Evolutionary conservation across 225 moss, liverwort and hornwort genomes (phyloP).

Genomic region (Sphagnum tenellum): DNA sequence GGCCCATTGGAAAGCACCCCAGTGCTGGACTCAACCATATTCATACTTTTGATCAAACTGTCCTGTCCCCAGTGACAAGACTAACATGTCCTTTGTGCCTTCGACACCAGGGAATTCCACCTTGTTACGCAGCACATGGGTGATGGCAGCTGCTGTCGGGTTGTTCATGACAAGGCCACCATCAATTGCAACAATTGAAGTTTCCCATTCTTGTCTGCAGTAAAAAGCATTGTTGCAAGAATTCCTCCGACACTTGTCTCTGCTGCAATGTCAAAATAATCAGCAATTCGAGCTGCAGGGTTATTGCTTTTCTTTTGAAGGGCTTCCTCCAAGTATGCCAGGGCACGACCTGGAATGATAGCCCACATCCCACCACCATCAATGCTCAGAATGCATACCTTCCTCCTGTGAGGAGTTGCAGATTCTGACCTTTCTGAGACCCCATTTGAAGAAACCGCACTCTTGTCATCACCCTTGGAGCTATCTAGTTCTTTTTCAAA

Average conservation of each 20-base stretch:
- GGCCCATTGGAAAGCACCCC: slow-evolving; percentile 88
- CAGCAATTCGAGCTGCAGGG: slow-evolving; percentile 65
- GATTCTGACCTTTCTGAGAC: too few relatives aligned
- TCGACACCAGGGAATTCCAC: slow-evolving; percentile 58
- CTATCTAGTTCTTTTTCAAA: too few relatives aligned
- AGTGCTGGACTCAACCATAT: slow-evolving; percentile 55
- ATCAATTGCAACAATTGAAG: slow-evolving; percentile 71
- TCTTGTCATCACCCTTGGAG: too few relatives aligned
- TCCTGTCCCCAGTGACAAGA: slow-evolving; percentile 75
- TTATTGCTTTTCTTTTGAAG: slow-evolving; percentile 65
- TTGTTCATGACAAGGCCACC: slow-evolving; percentile 93
- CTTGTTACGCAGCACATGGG: slow-evolving; percentile 92
- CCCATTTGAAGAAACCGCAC: too few relatives aligned
- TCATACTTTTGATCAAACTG: slow-evolving; percentile 72
- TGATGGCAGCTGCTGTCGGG: slow-evolving; percentile 83
- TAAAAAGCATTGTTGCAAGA: slow-evolving; percentile 82
- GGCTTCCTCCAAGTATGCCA: slow-evolving; percentile 59
- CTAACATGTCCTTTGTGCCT: slow-evolving; percentile 64
- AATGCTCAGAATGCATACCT: slow-evolving; percentile 77
- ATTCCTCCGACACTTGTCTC: slow-evolving; percentile 86
- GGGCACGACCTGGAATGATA: slow-evolving; percentile 69
- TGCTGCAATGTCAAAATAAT: slow-evolving; percentile 80
- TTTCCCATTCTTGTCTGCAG: slow-evolving; percentile 41
- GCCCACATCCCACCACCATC: slow-evolving; percentile 95
- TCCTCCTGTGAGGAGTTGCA: slow-evolving; percentile 14